Conservation (phyloP, 495 filamentous ascomycete species). For the Mytilinidion resinicola region DNA sequence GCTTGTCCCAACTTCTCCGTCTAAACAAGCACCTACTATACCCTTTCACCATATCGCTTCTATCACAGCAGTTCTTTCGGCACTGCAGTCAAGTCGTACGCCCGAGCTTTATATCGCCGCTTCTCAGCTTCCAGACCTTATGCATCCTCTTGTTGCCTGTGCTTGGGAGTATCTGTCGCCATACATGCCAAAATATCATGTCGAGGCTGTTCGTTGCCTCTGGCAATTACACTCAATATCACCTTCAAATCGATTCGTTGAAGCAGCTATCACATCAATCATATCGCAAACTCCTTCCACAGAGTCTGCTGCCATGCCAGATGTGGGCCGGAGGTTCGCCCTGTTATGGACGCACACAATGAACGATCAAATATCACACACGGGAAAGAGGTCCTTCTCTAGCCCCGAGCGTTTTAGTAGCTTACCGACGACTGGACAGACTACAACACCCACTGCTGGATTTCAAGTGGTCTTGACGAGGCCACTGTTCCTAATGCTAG, state of each 20-base stretch:
- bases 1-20: conserved; percentile 2
- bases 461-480: conserved; percentile 70
- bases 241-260: conserved; percentile 54
- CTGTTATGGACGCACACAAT: conserved; percentile 38
- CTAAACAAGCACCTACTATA: not conserved
- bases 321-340: conserved; percentile 28
- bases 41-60: conserved; percentile 30
- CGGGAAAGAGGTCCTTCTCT: conserved; percentile 14
- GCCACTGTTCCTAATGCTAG: conserved; percentile 76
- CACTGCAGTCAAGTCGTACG: conserved; percentile 50
- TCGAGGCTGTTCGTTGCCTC: conserved; percentile 79
- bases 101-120: conserved; percentile 43
- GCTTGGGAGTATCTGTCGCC: conserved; percentile 78
- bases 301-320: not conserved
- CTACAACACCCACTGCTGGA: conserved; percentile 39
- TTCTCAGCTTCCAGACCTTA: conserved; percentile 56
- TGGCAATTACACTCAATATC: conserved; percentile 74
- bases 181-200: conserved; percentile 79
- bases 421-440: conserved; percentile 22
- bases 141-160: conserved; percentile 59
- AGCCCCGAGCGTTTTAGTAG: conserved; percentile 20
- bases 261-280: conserved; percentile 70
- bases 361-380: conserved; percentile 24
- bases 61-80: conserved; percentile 55
- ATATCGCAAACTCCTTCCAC: conserved; percentile 40